Base-by-base conservation (phyloP, 768 basidiomycete species). In the Boletus fagicola region DNA sequence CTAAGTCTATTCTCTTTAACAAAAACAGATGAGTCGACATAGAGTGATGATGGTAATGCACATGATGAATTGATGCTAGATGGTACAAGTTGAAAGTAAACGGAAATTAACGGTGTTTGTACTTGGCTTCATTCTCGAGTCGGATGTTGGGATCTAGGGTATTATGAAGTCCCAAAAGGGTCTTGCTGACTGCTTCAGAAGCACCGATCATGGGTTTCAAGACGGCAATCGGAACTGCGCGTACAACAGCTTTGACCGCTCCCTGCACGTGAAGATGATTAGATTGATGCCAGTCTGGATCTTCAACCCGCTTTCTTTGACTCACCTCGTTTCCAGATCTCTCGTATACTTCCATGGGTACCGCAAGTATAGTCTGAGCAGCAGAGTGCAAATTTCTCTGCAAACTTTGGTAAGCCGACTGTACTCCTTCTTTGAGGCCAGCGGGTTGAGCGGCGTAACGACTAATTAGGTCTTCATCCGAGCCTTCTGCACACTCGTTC, bases 291-390 rank as follows among this genome's bases (percentile, higher is more conserved):
- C 13, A 50, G 18, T 28, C 12, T 26, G 12, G 16, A 46, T n/a
- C 24, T 57, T 28, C 3, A 49, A 33, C 4, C 15, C 16, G 1
- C 8, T 42, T 36, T 24, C 11, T 43, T 20, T 1, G 13, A 75
- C 82, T 65, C 63, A 90, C 95, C 82, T 97, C 92, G 55, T 87
- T 89, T 9, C 93, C 92, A 11, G 94, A 90, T 58, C 90, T 80
- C 73, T 99, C 97, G 64, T 98, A 96, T 12, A 98, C 94, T 72
- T 98, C 97, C 96, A 98, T 98, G 1, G 97, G 97, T 1, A 99
- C 93, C 1, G 97, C 96, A 38, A 99, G 81, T 59, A 99, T 98
- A 0, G 97, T 99, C 75, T 99, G 96, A 26, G 96, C 97, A 28
- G 97, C 97, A 43, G 91, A 92, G 64, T 87, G 89, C 59, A 99